Evolutionary conservation across 805 yeast genomes (phyloP).

Genomic region (Vanderwaltozyma verrucispora): DNA sequence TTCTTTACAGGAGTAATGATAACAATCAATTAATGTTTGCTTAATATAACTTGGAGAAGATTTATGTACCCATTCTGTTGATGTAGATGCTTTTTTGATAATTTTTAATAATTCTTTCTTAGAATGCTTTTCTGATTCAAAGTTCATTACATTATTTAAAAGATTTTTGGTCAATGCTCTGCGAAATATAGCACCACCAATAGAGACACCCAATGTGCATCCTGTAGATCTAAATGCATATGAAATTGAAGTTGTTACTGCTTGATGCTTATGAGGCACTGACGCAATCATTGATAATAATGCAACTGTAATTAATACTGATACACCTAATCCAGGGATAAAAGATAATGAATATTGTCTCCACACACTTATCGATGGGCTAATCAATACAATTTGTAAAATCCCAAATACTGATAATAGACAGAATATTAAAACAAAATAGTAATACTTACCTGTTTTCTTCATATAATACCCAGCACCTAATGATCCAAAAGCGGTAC

Average conservation of each 20-base stretch:
- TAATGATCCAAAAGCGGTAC: constrained; percentile 48
- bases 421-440: constrained; percentile 29
- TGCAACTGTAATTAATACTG: constrained; percentile 42
- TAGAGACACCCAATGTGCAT: constrained; percentile 70
- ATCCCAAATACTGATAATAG: constrained; percentile 1
- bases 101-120: constrained; percentile 32
- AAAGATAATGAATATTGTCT: constrained; percentile 36
- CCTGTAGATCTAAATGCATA: constrained; percentile 84
- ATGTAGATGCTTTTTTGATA: constrained; percentile 43
- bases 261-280: constrained; percentile 59
- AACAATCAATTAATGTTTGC: constrained; percentile 38
- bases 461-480: constrained; percentile 59
- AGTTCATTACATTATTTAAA: constrained; percentile 22
- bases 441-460: constrained; percentile 48
- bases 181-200: constrained; percentile 56
- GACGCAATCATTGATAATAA: constrained; percentile 61
- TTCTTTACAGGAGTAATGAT: constrained; percentile 41
- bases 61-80: constrained; percentile 41
- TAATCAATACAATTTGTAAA: constrained; percentile 9
- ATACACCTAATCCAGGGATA: constrained; percentile 45
- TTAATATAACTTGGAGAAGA: constrained; percentile 45
- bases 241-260: constrained; percentile 81
- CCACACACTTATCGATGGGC: constrained; percentile 28
- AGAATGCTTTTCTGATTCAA: constrained; percentile 25
- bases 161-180: constrained; percentile 30